Conservation (phyloP, 2,329 filamentous ascomycete species). For the Macrophomina pseudophaseolina region DNA sequence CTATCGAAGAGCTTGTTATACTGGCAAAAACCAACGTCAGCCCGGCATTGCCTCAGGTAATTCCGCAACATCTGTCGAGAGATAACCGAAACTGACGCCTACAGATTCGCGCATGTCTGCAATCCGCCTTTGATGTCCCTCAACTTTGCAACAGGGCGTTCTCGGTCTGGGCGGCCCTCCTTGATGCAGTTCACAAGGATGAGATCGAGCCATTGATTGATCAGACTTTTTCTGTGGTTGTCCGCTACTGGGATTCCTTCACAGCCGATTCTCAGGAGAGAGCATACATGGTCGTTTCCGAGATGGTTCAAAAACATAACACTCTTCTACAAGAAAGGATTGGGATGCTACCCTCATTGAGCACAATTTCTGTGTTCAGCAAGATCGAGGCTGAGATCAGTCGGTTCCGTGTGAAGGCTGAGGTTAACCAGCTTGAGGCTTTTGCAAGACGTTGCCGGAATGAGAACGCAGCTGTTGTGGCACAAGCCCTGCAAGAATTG, state of each 20-base stretch:
- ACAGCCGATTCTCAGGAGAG: conserved; percentile 63
- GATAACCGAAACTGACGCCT: conserved; percentile 32
- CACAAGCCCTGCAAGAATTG: conserved; percentile 80
- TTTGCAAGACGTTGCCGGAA: conserved; percentile 77
- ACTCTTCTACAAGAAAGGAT: conserved; percentile 69
- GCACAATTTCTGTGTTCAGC: conserved; percentile 70
- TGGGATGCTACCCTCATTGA: conserved; percentile 78
- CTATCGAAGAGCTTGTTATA: conserved; percentile 85
- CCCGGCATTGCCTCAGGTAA: conserved; percentile 82
- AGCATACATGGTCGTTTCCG: conserved; percentile 67
- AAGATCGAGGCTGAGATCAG: conserved; percentile 71
- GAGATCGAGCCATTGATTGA: conserved; percentile 82
- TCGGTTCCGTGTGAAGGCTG: conserved; percentile 61
- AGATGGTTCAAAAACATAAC: conserved; percentile 68
- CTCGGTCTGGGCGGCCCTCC: conserved; percentile 80
- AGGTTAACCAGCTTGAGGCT: conserved; percentile 70
- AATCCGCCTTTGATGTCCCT: conserved; percentile 77
- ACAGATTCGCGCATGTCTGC: conserved; percentile 87
- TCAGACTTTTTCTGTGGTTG: conserved; percentile 86
- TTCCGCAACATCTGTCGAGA: neutral
- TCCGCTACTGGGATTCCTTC: conserved; percentile 77
- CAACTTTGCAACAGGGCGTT: conserved; percentile 81
- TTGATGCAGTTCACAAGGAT: conserved; percentile 71
- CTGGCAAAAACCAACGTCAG: conserved; percentile 75
- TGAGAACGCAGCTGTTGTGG: conserved; percentile 84